Evolutionary conservation across 495 filamentous ascomycete species (phyloP).

Genomic region (Talaromyces liani): DNA sequence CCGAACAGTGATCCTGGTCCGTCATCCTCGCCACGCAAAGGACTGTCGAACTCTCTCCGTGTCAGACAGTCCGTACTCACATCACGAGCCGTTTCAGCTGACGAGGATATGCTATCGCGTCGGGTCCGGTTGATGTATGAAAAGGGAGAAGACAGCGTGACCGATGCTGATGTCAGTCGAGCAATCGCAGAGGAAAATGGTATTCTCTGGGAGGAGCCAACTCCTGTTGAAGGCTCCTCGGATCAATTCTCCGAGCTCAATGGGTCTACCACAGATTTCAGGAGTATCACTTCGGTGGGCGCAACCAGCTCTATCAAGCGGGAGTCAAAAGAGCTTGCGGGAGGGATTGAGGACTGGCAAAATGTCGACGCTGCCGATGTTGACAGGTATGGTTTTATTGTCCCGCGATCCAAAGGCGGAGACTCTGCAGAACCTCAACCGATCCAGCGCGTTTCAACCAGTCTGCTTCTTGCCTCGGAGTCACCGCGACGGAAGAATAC

Average conservation of each 20-base stretch:
- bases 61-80: constrained; percentile 27
- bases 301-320: constrained; percentile 29
- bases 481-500: constrained; percentile 50
- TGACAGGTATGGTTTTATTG: constrained; percentile 93
- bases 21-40: constrained; percentile 2
- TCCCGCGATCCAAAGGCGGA: constrained; percentile 31
- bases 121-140: constrained; percentile 92
- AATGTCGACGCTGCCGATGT: constrained; percentile 81
- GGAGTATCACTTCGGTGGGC: constrained; percentile 7
- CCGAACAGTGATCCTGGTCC: constrained; percentile 6
- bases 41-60: constrained; percentile 21
- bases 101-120: constrained; percentile 78
- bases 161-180: constrained; percentile 37
- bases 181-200: constrained; percentile 47
- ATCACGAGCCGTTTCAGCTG: constrained; percentile 50
- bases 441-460: constrained; percentile 60
- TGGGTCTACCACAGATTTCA: constrained; percentile 10
- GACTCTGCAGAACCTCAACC: constrained; percentile 39
- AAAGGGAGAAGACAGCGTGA: constrained; percentile 53
- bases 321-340: constrained; percentile 58
- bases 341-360: constrained; percentile 93
- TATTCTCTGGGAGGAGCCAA: constrained; percentile 50
- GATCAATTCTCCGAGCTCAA: constrained; percentile 5
- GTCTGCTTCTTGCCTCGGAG: constrained; percentile 56
- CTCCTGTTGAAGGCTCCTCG: constrained; percentile 13